Evolutionary conservation across 768 basidiomycete genomes (phyloP), one percentile per base, ranked within the genome.

Genomic region (Cystobasidium onofrii): DNA sequence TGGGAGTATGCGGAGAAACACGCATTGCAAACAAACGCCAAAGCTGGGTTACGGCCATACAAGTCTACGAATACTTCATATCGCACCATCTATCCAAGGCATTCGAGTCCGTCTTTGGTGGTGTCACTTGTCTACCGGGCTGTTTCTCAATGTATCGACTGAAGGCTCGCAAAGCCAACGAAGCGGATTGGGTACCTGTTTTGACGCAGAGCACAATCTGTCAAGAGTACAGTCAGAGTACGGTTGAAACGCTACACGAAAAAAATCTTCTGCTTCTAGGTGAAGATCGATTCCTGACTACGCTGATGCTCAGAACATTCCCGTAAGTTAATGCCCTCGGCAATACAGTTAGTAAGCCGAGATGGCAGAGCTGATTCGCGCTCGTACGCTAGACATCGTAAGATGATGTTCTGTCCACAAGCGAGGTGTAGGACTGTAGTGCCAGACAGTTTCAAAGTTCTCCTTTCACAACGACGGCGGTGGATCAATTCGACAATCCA

Each of bases 401-500:
- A 99, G 83, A 99, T 98, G 91, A 92, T 97, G 89, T 99, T 98
- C 83, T 85, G 96, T 71, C 95, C 95, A 0, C 93, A 98, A 82
- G 96, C 96, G 15, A 86, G 87, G 77, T 99, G 96, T 80, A 85
- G 93, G 74, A 99, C 96, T 29, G 87, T 99, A 78, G 96, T 92
- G 25, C 96, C 96, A 6, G 95, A 99, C 80, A 92, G 92, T 0
- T 98, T 99, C 83, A 84, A 86, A 29, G 86, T 98, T 31, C 86
- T 99, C 55, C 86, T 99, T 23, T 98, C 96, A 0, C 96, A 99
- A 80, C 91, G 96, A 36, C 88, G 96, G 23, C 89, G 96, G 72
- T 99, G 96, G 96, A 98, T 99, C 83, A 98, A 98, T 82, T 97
- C 95, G 18, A 98, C 96, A 0, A 91, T 99, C 64, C 96, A 98